phyloP scores from a whole-genome alignment of 805 yeast genomes.

The Ogataea paradorogensis region DNA sequence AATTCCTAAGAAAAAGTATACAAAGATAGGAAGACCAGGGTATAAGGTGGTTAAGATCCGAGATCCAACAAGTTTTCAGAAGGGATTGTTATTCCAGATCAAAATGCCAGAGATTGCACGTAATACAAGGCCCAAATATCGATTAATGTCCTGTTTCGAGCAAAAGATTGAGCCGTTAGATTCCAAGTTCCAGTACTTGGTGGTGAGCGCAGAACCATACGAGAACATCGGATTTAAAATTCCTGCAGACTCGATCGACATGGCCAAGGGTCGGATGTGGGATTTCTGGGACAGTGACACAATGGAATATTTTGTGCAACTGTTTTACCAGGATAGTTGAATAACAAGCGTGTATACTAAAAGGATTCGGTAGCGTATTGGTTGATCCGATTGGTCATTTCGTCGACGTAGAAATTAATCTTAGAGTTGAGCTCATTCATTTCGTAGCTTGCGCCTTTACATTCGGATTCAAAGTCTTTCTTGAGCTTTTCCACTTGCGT shows the following conservation, averaged over 20 bases:
- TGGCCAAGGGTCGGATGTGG: constrained; percentile 49
- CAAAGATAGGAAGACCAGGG: constrained; percentile 71
- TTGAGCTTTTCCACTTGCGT: constrained; percentile 36
- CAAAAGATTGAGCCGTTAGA: constrained; percentile 45
- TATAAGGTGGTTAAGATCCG: constrained; percentile 66
- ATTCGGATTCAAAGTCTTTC: constrained; percentile 49
- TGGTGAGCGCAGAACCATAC: constrained; percentile 87
- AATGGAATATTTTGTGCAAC: constrained; percentile 66
- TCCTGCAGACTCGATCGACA: constrained; percentile 55
- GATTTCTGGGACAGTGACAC: constrained; percentile 72
- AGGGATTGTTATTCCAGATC: constrained; percentile 66
- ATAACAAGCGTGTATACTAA: background rate
- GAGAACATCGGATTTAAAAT: constrained; percentile 75
- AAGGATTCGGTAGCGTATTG: constrained; percentile 7
- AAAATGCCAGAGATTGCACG: constrained; percentile 48
- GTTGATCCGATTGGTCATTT: constrained; percentile 39
- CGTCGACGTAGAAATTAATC: constrained; percentile 49
- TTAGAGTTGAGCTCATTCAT: constrained; percentile 54
- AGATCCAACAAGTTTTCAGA: constrained; percentile 52
- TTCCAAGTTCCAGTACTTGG: constrained; percentile 61
- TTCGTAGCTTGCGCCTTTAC: constrained; percentile 50
- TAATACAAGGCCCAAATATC: constrained; percentile 55
- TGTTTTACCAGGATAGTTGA: constrained; percentile 44
- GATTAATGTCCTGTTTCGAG: constrained; percentile 79
- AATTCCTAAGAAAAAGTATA: constrained; percentile 46